Evolutionary conservation across 495 filamentous ascomycete genomes (phyloP).

Genomic region (Cercophora samala): DNA sequence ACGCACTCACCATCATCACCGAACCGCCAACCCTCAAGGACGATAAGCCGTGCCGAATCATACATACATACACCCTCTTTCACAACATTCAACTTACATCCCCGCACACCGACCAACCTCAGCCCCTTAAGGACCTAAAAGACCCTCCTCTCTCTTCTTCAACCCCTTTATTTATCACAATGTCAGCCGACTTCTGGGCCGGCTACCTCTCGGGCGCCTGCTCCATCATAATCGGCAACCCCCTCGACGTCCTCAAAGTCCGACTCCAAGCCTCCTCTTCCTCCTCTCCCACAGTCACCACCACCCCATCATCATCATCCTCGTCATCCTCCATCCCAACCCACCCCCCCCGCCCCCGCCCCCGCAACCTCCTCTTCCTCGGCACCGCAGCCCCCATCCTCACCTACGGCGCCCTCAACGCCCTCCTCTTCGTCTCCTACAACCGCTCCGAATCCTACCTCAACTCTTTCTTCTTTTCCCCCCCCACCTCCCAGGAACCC

Average conservation of each 20-base stretch:
- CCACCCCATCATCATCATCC: slow-evolving; percentile 12
- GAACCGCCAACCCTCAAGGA: neutral
- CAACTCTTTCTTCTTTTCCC: slow-evolving; percentile 34
- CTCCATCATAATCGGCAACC: slow-evolving; percentile 84
- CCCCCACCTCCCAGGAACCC: slow-evolving; percentile 10
- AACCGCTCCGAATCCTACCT: slow-evolving; percentile 68
- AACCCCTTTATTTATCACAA: slow-evolving; percentile 34
- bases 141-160: neutral
- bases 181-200: slow-evolving; percentile 83
- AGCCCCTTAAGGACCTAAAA: too few relatives aligned
- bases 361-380: slow-evolving; percentile 38
- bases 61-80: too few relatives aligned
- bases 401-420: slow-evolving; percentile 86
- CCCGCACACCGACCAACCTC: too few relatives aligned
- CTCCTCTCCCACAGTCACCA: slow-evolving; percentile 12
- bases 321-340: slow-evolving; percentile 4
- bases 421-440: slow-evolving; percentile 80
- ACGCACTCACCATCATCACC: neutral
- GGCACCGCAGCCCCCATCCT: slow-evolving; percentile 78
- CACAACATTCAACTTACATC: too few relatives aligned
- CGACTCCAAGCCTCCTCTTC: slow-evolving; percentile 60
- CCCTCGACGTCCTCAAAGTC: slow-evolving; percentile 82
- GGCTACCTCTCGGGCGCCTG: slow-evolving; percentile 80
- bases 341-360: slow-evolving; percentile 2
- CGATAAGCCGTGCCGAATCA: neutral